Evolutionary conservation across 441 rosid genomes (phyloP).

Genomic region (Bruguiera hainesii): DNA sequence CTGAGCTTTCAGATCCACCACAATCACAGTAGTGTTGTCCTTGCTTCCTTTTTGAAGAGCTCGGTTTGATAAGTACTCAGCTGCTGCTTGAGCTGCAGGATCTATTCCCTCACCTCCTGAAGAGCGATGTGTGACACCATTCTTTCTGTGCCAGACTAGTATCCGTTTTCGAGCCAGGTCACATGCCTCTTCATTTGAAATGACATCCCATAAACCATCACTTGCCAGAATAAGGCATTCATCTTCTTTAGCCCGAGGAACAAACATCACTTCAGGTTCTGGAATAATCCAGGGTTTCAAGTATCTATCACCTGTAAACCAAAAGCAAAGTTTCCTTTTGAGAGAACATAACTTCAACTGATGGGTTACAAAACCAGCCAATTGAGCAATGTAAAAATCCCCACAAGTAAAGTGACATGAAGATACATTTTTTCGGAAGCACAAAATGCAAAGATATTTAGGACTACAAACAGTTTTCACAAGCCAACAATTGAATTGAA

Average conservation of each 20-base stretch:
- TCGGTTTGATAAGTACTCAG: constrained; percentile 62
- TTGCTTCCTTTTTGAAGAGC: constrained; percentile 87
- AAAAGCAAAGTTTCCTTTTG: background rate
- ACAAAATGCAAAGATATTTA: no score
- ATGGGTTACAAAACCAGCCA: background rate
- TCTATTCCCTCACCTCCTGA: constrained; percentile 46
- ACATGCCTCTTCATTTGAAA: constrained; percentile 82
- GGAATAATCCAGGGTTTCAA: constrained; percentile 88
- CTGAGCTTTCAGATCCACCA: constrained; percentile 82
- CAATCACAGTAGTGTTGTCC: constrained; percentile 70
- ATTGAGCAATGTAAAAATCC: background rate
- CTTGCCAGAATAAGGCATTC: constrained; percentile 85
- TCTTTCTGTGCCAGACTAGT: constrained; percentile 79
- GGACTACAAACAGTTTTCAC: no score
- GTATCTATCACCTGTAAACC: constrained; percentile 73
- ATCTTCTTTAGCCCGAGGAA: constrained; percentile 77
- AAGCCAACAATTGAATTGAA: no score
- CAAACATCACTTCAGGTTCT: constrained; percentile 72
- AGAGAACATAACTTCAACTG: no score
- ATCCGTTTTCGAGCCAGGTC: constrained; percentile 76
- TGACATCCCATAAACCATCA: constrained; percentile 92
- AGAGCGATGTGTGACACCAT: constrained; percentile 27
- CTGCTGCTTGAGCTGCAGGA: constrained; percentile 86
- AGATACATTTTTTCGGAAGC: no score
- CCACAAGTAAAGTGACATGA: background rate